Percentiles rank a stretch among this genome's conserved stretches.
Evolutionary conservation across 345 rosid genomes (phyloP).

Genomic region (Ceriops tagal): DNA sequence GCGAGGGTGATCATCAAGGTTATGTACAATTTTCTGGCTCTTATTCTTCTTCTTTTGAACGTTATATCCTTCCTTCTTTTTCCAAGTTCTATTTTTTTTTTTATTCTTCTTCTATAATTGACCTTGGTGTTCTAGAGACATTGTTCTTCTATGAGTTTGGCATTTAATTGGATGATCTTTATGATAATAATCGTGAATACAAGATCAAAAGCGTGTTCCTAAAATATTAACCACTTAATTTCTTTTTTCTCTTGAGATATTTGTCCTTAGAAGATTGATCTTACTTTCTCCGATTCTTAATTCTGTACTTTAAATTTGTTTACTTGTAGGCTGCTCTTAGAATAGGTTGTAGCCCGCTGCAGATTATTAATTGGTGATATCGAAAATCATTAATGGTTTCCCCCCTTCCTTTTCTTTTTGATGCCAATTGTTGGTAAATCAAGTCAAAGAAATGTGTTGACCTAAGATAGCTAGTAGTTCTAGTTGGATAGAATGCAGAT

Average conservation of each 20-base stretch:
- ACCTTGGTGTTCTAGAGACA: too few relatives aligned
- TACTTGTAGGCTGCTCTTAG: too few relatives aligned
- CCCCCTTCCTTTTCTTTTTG: too few relatives aligned
- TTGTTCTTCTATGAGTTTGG: too few relatives aligned
- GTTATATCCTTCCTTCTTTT: neutral
- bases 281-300: neutral
- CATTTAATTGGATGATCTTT: neutral
- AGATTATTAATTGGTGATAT: neutral
- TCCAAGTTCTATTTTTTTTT: neutral
- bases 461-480: too few relatives aligned
- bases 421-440: too few relatives aligned
- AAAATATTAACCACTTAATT: too few relatives aligned
- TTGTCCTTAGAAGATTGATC: neutral
- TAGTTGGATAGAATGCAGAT: too few relatives aligned
- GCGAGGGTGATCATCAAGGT: constrained; percentile 21
- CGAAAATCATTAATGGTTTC: neutral
- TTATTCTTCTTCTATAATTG: neutral
- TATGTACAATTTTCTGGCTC: constrained; percentile 16
- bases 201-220: neutral
- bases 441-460: too few relatives aligned
- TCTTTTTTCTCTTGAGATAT: neutral
- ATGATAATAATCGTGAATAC: neutral
- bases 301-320: too few relatives aligned
- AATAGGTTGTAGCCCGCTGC: neutral
- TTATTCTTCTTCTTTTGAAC: constrained; percentile 11